Evolutionary conservation across 495 filamentous ascomycete species (phyloP).

Genomic region (Darksidea phi): DNA sequence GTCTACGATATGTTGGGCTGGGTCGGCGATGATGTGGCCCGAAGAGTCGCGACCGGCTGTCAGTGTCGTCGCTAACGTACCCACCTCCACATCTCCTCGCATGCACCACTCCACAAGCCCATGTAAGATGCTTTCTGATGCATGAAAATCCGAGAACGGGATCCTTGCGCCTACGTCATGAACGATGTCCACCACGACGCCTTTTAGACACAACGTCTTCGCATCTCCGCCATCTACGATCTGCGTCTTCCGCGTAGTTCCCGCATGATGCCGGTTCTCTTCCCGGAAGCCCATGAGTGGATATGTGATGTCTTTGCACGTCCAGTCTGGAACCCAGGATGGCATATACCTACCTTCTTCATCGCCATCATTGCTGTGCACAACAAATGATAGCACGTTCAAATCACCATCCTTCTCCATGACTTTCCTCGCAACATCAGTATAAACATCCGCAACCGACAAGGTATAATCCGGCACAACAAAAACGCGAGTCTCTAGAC

Average conservation of each 20-base stretch:
- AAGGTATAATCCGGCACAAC: slow-evolving; percentile 20
- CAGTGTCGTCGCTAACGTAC: background rate
- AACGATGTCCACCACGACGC: slow-evolving; percentile 14
- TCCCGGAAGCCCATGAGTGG: slow-evolving; percentile 9
- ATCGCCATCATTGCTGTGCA: background rate
- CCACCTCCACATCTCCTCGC: background rate
- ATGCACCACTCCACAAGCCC: slow-evolving; percentile 7
- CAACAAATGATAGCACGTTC: slow-evolving; percentile 17
- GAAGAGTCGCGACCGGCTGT: background rate
- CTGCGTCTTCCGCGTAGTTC: slow-evolving; percentile 2
- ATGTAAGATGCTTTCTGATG: background rate
- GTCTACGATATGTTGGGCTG: slow-evolving; percentile 2
- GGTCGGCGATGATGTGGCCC: background rate
- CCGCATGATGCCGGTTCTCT: background rate
- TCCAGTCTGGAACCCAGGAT: slow-evolving; percentile 30
- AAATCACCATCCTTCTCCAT: background rate
- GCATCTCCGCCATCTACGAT: background rate
- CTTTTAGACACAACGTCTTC: slow-evolving; percentile 4
- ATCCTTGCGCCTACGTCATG: background rate
- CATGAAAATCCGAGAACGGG: background rate
- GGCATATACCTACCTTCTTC: background rate
- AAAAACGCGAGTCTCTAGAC: slow-evolving; percentile 10
- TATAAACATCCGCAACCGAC: slow-evolving; percentile 6
- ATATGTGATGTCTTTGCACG: background rate
- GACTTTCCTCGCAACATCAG: slow-evolving; percentile 5